These are phyloP conservation scores for Apodospora peruviana DNA, from an alignment of 495 filamentous ascomycete genomes.

Conservation along the genomic window DNA sequence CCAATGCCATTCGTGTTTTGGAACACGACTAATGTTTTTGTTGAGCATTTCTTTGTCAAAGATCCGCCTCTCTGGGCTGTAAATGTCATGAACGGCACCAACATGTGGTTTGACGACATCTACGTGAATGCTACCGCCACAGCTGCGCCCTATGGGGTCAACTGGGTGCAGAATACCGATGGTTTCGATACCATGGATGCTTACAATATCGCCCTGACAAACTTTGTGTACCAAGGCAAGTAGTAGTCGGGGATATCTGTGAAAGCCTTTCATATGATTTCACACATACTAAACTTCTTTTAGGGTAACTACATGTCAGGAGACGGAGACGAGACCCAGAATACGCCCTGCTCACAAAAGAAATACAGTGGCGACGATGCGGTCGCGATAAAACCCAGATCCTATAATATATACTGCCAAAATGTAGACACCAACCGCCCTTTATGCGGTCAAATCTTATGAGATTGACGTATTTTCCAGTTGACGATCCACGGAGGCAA, in stretches of 20 bases:
- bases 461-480: background rate
- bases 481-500: conserved; percentile 49
- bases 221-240: conserved; percentile 48
- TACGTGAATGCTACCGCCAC: conserved; percentile 43
- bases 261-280: background rate
- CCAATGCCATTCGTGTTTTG: conserved; percentile 59
- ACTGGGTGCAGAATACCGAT: conserved; percentile 2
- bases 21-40: conserved; percentile 51
- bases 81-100: conserved; percentile 54
- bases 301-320: no score
- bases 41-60: conserved; percentile 49
- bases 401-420: conserved; percentile 46
- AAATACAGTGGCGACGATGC: conserved; percentile 47
- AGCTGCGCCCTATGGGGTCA: conserved; percentile 50
- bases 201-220: conserved; percentile 44
- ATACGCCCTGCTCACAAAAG: background rate
- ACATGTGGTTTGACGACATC: conserved; percentile 51
- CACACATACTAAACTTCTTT: background rate
- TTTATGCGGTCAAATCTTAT: background rate
- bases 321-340: no score
- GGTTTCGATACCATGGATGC: conserved; percentile 48
- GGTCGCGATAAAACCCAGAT: conserved; percentile 53
- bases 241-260: background rate
- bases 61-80: conserved; percentile 50
- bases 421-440: conserved; percentile 25